Evolutionary conservation across 495 filamentous ascomycete species (phyloP).

Genomic region (Penicillium dipodomyicola): DNA sequence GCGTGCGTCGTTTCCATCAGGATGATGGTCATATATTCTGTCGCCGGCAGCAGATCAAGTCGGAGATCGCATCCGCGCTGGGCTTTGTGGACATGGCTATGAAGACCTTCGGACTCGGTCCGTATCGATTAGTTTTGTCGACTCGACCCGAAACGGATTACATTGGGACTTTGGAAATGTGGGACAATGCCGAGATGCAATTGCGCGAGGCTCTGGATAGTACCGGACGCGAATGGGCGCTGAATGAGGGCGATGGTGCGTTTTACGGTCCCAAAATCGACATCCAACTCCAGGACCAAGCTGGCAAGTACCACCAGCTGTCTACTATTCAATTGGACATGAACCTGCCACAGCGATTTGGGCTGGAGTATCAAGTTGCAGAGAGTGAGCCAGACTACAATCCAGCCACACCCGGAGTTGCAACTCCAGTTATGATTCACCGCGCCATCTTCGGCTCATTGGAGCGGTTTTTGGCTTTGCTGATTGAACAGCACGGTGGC

Average conservation of each 20-base stretch:
- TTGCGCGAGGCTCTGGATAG: conserved; percentile 66
- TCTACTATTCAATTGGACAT: conserved; percentile 94
- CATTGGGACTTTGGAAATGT: conserved; percentile 77
- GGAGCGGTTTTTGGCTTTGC: conserved; percentile 80
- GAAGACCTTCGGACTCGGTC: conserved; percentile 66
- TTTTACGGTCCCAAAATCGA: conserved; percentile 98
- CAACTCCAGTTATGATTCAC: conserved; percentile 81
- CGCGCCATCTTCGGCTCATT: conserved; percentile 84
- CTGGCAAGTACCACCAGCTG: conserved; percentile 88
- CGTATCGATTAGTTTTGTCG: conserved; percentile 75
- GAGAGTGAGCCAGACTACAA: conserved; percentile 62
- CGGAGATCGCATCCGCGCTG: conserved; percentile 75
- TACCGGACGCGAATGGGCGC: conserved; percentile 62
- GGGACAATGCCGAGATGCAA: conserved; percentile 76
- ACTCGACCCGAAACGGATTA: conserved; percentile 74
- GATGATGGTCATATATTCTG: conserved; percentile 97
- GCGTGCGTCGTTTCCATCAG: conserved; percentile 91
- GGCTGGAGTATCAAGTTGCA: conserved; percentile 62
- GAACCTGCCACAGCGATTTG: conserved; percentile 83
- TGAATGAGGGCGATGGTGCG: conserved; percentile 82
- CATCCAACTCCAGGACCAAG: conserved; percentile 75
- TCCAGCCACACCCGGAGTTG: conserved; percentile 62
- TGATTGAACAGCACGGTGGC: conserved; percentile 82
- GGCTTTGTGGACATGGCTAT: conserved; percentile 81
- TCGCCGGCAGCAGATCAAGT: conserved; percentile 73